phyloP scores from a whole-genome alignment of 2,329 filamentous ascomycete species.

The Aureobasidium musti region DNA sequence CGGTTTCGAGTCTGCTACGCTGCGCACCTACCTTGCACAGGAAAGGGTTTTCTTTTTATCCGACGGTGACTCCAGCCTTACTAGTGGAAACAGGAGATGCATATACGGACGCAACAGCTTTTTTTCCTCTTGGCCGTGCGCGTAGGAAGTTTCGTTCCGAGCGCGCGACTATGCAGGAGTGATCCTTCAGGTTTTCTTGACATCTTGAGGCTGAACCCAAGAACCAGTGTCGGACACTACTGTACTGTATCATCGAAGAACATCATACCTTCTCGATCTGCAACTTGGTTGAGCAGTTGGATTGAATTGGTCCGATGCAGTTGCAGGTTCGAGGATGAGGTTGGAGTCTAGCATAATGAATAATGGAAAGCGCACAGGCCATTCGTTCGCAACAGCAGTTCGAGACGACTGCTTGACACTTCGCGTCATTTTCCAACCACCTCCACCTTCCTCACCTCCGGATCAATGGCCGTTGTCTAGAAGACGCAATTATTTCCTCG shows the following conservation, averaged over 20 bases:
- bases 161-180: background rate
- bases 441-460: background rate
- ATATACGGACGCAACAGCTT: background rate
- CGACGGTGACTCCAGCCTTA: background rate
- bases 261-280: background rate
- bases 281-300: background rate
- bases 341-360: background rate
- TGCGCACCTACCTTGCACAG: too few relatives aligned
- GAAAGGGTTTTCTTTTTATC: background rate
- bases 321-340: background rate
- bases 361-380: background rate
- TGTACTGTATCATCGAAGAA: background rate
- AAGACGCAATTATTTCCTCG: background rate
- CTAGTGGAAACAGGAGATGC: slow-evolving; percentile 13
- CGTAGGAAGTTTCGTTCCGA: background rate
- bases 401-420: slow-evolving; percentile 2
- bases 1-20: too few relatives aligned
- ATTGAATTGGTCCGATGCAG: background rate
- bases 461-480: background rate
- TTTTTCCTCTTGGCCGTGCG: slow-evolving; percentile 2
- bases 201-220: slow-evolving; percentile 3
- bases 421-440: slow-evolving; percentile 18
- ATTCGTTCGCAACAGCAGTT: slow-evolving; percentile 8
- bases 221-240: background rate
- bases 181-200: background rate